phyloP scores from a whole-genome alignment of 495 filamentous ascomycete genomes.

The Cenococcum geophilum region DNA sequence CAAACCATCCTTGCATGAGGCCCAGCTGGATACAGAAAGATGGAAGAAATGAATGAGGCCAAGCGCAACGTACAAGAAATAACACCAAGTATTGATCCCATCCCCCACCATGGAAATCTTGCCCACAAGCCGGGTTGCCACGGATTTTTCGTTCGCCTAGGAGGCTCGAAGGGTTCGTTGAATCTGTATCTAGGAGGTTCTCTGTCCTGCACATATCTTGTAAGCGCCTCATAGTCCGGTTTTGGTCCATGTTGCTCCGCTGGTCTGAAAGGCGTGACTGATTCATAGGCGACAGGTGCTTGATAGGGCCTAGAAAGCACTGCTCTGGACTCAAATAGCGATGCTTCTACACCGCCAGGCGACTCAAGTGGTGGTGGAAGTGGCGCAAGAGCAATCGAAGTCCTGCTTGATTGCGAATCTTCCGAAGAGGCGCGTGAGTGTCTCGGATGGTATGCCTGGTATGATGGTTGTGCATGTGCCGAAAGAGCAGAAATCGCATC shows the following conservation, averaged over 20 bases:
- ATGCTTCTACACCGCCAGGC: slow-evolving; percentile 2
- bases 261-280: slow-evolving; percentile 13
- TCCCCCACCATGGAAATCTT: slow-evolving; percentile 22
- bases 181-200: slow-evolving; percentile 1
- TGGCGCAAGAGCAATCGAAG: slow-evolving; percentile 9
- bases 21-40: background rate
- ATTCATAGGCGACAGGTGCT: slow-evolving; percentile 20
- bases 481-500: slow-evolving; percentile 18
- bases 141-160: slow-evolving; percentile 17
- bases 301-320: slow-evolving; percentile 16
- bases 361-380: background rate
- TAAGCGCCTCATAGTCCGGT: slow-evolving; percentile 1
- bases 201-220: background rate
- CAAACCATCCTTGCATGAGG: background rate
- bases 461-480: slow-evolving; percentile 4
- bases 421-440: background rate
- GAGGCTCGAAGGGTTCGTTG: slow-evolving; percentile 17
- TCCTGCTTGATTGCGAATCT: background rate
- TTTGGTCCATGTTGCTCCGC: background rate
- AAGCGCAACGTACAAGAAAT: slow-evolving; percentile 13
- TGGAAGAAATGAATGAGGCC: background rate
- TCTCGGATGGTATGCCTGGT: slow-evolving; percentile 14
- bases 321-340: slow-evolving; percentile 17
- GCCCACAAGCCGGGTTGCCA: slow-evolving; percentile 18
- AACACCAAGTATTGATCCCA: slow-evolving; percentile 16